phyloP scores from a whole-genome alignment of 148 eudicot genomes.

The Spergularia bocconei region DNA sequence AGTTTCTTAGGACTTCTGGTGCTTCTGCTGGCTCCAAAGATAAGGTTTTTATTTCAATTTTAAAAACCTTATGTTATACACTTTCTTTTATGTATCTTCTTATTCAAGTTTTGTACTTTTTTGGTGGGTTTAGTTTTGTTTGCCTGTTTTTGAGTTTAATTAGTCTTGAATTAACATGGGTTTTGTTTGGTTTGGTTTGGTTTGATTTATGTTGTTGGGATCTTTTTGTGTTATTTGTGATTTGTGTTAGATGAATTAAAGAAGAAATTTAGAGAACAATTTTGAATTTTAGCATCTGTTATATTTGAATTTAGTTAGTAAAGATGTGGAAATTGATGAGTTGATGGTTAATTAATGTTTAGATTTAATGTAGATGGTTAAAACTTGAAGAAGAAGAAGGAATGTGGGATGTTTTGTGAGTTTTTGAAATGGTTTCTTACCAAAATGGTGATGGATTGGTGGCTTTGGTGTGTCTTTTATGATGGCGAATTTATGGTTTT shows the following conservation, averaged over 20 bases:
- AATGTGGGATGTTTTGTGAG: no score
- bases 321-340: background rate
- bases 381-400: no score
- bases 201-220: no score
- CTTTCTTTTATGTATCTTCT: background rate
- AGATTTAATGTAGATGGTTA: no score
- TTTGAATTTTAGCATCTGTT: background rate
- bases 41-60: conserved; percentile 29
- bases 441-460: no score
- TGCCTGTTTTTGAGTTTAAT: no score
- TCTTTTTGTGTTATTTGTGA: background rate
- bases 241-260: background rate
- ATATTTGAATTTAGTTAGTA: background rate
- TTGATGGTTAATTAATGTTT: background rate
- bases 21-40: conserved; percentile 43
- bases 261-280: background rate
- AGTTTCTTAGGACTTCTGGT: conserved; percentile 32
- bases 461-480: no score
- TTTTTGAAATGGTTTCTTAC: no score
- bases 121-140: no score
- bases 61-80: background rate
- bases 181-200: no score
- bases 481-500: background rate
- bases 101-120: background rate
- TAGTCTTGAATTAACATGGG: no score